Conservation (phyloP, 108 stramenopile species). For the Cyclotella sp. region DNA sequence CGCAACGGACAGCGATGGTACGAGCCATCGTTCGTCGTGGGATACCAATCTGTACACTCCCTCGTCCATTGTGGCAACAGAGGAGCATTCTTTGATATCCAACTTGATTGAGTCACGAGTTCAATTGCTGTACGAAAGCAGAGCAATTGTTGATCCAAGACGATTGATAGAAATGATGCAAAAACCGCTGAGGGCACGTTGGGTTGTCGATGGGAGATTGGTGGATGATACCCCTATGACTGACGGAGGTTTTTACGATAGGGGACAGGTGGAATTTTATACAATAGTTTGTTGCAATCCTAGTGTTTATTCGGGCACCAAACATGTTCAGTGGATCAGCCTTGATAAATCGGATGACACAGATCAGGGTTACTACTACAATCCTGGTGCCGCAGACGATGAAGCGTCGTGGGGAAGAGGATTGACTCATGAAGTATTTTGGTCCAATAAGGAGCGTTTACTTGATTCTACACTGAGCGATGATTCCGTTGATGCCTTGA, state of each 20-base stretch:
- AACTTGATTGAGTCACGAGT: conserved; percentile 60
- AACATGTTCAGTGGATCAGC: conserved; percentile 41
- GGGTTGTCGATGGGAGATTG: conserved; percentile 21
- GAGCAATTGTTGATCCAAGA: conserved; percentile 62
- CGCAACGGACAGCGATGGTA: not conserved
- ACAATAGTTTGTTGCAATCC: conserved; percentile 66
- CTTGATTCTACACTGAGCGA: conserved; percentile 32
- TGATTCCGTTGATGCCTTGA: conserved; percentile 46
- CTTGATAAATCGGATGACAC: not conserved
- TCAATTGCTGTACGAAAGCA: conserved; percentile 57
- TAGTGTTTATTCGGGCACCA: conserved; percentile 30
- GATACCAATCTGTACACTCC: conserved; percentile 65
- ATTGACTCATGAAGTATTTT: conserved; percentile 67
- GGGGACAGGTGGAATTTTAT: conserved; percentile 35
- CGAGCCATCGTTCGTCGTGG: conserved; percentile 22
- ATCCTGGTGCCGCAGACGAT: conserved; percentile 81
- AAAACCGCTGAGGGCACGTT: conserved; percentile 40
- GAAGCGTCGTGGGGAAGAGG: conserved; percentile 72
- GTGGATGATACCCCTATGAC: conserved; percentile 13
- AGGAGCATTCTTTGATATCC: conserved; percentile 57
- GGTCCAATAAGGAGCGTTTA: conserved; percentile 48
- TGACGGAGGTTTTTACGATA: not conserved
- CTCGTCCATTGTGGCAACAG: conserved; percentile 45
- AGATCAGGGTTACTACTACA: conserved; percentile 54
- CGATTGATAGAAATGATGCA: conserved; percentile 26